Evolutionary conservation across 345 rosid genomes (phyloP).

Genomic region (Streptanthus diversifolius): DNA sequence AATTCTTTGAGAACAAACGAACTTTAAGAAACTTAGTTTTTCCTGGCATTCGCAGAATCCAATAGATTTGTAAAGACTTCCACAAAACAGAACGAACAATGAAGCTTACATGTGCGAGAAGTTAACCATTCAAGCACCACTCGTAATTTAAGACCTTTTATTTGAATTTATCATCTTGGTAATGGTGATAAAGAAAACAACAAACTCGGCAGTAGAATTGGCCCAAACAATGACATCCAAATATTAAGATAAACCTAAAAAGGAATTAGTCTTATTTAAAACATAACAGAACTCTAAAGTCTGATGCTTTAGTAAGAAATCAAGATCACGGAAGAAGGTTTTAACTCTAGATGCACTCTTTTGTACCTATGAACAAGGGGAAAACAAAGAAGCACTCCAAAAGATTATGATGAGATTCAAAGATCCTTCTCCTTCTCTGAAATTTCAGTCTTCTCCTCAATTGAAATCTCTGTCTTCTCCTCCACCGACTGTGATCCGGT

Average conservation of each 20-base stretch:
- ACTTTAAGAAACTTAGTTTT: not conserved
- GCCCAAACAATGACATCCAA: conserved; percentile 7
- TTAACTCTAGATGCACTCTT: conserved; percentile 8
- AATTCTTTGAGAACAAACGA: not conserved
- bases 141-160: not conserved
- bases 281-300: conserved; percentile 16
- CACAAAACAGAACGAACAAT: not conserved
- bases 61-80: not conserved
- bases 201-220: not conserved
- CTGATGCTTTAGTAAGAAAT: not conserved
- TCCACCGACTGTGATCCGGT: conserved; percentile 79
- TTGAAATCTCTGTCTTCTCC: conserved; percentile 34
- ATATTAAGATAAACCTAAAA: conserved; percentile 4
- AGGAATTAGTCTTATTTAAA: not conserved
- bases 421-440: conserved; percentile 27
- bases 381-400: not conserved
- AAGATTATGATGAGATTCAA: conserved; percentile 11
- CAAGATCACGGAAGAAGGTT: not conserved
- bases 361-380: conserved; percentile 15
- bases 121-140: not conserved
- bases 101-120: not conserved
- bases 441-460: conserved; percentile 21
- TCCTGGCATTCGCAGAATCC: no score
- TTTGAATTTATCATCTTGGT: conserved; percentile 7
- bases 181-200: conserved; percentile 7